A percentile compares a stretch with the other conserved stretches of the same genome.
phyloP scores from a whole-genome alignment of 805 yeast genomes.

The Metschnikowia bowlesiae region DNA sequence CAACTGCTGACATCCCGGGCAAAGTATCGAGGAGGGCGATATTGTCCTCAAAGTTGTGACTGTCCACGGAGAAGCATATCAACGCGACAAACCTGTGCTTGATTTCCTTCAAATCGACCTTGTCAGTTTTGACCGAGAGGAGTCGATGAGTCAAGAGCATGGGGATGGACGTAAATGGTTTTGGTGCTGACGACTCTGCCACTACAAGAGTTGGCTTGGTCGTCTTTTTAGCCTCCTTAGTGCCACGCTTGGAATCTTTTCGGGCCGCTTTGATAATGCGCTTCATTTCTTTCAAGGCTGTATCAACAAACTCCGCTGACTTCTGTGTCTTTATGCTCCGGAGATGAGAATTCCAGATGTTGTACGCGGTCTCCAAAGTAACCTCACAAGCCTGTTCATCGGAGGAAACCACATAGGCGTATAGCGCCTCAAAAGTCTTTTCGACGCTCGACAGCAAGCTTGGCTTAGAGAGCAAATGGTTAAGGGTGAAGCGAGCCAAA shows the following conservation, averaged over 20 bases:
- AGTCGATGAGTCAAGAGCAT: slow-evolving; percentile 8
- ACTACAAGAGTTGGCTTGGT: no score
- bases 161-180: not conserved
- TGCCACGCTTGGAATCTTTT: not conserved
- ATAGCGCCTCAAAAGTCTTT: slow-evolving; percentile 26
- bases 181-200: no score
- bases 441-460: slow-evolving; percentile 54
- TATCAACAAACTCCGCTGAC: slow-evolving; percentile 4
- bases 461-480: slow-evolving; percentile 45
- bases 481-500: slow-evolving; percentile 22
- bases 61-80: slow-evolving; percentile 1
- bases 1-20: slow-evolving; percentile 1
- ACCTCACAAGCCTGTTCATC: not conserved
- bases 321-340: slow-evolving; percentile 16
- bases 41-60: slow-evolving; percentile 2
- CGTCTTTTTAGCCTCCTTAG: no score
- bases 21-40: slow-evolving; percentile 7
- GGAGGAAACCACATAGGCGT: slow-evolving; percentile 13
- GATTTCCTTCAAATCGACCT: slow-evolving; percentile 3
- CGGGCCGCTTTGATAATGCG: not conserved
- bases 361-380: slow-evolving; percentile 5
- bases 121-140: slow-evolving; percentile 5
- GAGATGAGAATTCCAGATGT: slow-evolving; percentile 14
- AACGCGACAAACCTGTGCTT: slow-evolving; percentile 3
- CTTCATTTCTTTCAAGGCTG: not conserved